Evolutionary conservation across 495 filamentous ascomycete species (phyloP).

Genomic region (Pseudevernia furfuracea): DNA sequence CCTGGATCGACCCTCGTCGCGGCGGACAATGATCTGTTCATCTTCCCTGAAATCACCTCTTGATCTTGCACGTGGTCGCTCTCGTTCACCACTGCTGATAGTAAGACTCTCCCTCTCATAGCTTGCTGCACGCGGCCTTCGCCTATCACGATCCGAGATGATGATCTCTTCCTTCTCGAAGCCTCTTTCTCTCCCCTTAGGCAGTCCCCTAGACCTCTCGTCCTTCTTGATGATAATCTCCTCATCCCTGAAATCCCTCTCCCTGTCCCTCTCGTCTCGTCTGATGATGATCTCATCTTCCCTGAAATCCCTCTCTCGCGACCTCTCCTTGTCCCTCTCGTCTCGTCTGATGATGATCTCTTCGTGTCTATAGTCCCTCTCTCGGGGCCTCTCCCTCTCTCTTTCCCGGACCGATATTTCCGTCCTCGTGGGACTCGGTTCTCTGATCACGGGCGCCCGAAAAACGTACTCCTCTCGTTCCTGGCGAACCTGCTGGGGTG

Average conservation of each 20-base stretch:
- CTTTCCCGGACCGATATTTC: constrained; percentile 28
- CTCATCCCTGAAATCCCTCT: constrained; percentile 25
- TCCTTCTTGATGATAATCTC: constrained; percentile 30
- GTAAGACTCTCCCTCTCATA: constrained; percentile 35
- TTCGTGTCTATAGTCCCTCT: constrained; percentile 24
- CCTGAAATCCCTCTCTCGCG: constrained; percentile 18
- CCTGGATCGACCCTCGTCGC: constrained; percentile 19
- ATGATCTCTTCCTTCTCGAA: constrained; percentile 28
- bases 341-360: constrained; percentile 11
- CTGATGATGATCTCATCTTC: constrained; percentile 18
- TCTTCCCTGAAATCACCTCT: constrained; percentile 13
- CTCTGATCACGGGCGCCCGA: constrained; percentile 15
- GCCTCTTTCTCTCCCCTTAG: constrained; percentile 21
- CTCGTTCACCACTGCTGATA: constrained; percentile 22
- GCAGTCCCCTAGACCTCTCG: constrained; percentile 24
- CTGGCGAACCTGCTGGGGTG: constrained; percentile 17
- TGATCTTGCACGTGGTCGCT: constrained; percentile 19
- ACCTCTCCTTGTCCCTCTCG: constrained; percentile 15
- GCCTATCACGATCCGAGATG: constrained; percentile 25
- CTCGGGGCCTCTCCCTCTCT: constrained; percentile 15
- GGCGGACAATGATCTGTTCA: constrained; percentile 24
- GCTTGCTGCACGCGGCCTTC: constrained; percentile 27
- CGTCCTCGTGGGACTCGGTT: constrained; percentile 26
- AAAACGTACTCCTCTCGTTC: constrained; percentile 27
- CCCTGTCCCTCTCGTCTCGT: constrained; percentile 12